Base-by-base conservation (phyloP, 1,284 basidiomycete species). In the Irpex sp. region DNA sequence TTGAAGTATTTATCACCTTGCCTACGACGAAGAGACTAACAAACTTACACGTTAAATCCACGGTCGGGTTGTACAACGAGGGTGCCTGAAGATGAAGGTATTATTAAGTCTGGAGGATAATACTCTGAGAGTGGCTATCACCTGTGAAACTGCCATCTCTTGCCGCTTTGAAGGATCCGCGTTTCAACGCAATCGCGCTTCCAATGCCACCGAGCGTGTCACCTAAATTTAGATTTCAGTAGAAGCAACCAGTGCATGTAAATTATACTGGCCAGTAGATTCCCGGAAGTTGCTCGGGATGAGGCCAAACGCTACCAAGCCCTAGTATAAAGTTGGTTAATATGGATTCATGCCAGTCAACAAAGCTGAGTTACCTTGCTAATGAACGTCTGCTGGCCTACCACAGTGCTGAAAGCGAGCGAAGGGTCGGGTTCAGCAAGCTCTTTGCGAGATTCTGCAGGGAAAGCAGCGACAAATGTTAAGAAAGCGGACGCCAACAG, bases 41-140 rank as follows among this genome's bases (percentile, higher is more conserved):
- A 2, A 5, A 67, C 71, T 6, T 60, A 79, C 78, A 79, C 68
- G 64, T 79, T 80, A 72, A 78, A 80, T 8, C 79, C 82, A 26
- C 82, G 74, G 68, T 84, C 83, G 1, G 82, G 82, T 62, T 84
- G 82, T 1, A 78, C 73, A 15, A 81, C 67, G 51, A 84, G 68
- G 1, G 76, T 78, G 11, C 63, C 63, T 64, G 21, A 19, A 26
- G 36, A 38, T 19, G 19, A 34, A 17, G 1, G 17, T 40, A 40
- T 40, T 40, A 15, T 57, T 9, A 61, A 4, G n/a, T 21, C 52
- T 11, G 40, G 9, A 34, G 51, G n/a, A 26, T 51, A 19, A 2
- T 8, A 49, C 59, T 40, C 15, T 40, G 2, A 8, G 7, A 15
- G 7, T 40, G 15, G 3, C 15, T 9, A 40, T 47, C 36, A 64